Percentiles rank a stretch among this genome's conserved stretches.
Evolutionary conservation across 2,329 filamentous ascomycete genomes (phyloP).

Genomic region (Aspergillus carbonarius): DNA sequence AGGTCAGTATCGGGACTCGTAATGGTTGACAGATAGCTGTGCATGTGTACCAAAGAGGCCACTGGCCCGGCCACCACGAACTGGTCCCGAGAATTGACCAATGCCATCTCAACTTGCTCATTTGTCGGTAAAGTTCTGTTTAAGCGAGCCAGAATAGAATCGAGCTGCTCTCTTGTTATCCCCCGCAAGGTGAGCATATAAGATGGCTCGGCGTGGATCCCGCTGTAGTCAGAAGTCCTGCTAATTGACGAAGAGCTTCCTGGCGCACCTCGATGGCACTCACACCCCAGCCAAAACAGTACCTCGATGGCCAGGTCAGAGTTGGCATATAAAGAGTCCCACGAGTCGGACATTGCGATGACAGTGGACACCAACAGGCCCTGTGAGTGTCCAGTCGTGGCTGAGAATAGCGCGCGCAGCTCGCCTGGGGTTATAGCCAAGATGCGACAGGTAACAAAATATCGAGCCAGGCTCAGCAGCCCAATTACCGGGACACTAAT

Average conservation of each 20-base stretch:
- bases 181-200: constrained; percentile 22
- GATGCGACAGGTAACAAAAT: constrained; percentile 30
- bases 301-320: constrained; percentile 28
- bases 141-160: constrained; percentile 2
- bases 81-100: constrained; percentile 18
- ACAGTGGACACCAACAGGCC: constrained; percentile 38
- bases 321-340: constrained; percentile 34
- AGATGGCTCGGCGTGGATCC: neutral
- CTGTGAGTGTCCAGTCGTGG: constrained; percentile 40
- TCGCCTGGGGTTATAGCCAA: constrained; percentile 31
- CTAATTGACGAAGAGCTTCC: neutral
- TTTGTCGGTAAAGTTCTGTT: constrained; percentile 6
- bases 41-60: constrained; percentile 13
- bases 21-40: constrained; percentile 5
- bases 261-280: constrained; percentile 17
- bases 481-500: constrained; percentile 44
- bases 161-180: neutral
- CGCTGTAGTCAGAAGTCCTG: neutral
- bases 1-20: constrained; percentile 11
- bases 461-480: constrained; percentile 34
- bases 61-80: constrained; percentile 19
- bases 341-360: constrained; percentile 33
- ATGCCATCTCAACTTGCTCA: constrained; percentile 6
- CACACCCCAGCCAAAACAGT: constrained; percentile 23
- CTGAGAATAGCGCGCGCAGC: constrained; percentile 23